Conservation (phyloP, 2,329 filamentous ascomycete species). For the Ceratocystis cubensis region DNA sequence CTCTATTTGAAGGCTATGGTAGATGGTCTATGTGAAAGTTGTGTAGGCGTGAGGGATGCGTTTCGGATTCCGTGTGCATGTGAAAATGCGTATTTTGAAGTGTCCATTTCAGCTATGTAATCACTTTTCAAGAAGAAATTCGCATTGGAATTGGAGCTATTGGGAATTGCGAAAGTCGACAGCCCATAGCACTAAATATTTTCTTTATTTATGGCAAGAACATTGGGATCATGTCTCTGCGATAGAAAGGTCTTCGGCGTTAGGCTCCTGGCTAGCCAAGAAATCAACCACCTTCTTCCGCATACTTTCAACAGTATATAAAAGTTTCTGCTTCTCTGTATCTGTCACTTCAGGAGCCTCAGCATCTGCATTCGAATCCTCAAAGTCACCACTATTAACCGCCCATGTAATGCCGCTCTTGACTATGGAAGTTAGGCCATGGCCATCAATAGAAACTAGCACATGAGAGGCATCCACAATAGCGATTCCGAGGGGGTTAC, state of each 20-base stretch:
- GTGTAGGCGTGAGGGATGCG: no score
- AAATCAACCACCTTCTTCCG: conserved; percentile 32
- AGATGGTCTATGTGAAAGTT: no score
- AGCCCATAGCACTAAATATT: no score
- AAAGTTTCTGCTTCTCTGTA: conserved; percentile 32
- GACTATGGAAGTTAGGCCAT: conserved; percentile 22
- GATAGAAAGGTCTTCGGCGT: conserved; percentile 13
- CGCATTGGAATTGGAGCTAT: no score
- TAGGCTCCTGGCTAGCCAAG: conserved; percentile 22
- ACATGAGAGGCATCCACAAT: conserved; percentile 34
- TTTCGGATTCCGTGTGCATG: no score
- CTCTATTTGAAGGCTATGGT: no score
- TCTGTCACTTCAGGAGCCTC: conserved; percentile 27
- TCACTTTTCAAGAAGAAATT: no score
- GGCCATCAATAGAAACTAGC: conserved; percentile 23
- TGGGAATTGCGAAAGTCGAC: no score
- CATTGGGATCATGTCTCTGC: neutral
- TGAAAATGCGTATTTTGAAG: no score
- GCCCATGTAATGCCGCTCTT: neutral
- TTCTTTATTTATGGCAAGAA: no score
- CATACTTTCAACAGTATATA: conserved; percentile 37
- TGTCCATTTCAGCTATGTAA: no score
- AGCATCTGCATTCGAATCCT: conserved; percentile 25
- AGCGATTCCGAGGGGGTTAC: conserved; percentile 23
- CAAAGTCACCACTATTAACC: conserved; percentile 8